Percentiles rank a stretch among this genome's conserved stretches.
phyloP scores from a whole-genome alignment of 805 yeast genomes.

The Wickerhamiella qilinensis region DNA sequence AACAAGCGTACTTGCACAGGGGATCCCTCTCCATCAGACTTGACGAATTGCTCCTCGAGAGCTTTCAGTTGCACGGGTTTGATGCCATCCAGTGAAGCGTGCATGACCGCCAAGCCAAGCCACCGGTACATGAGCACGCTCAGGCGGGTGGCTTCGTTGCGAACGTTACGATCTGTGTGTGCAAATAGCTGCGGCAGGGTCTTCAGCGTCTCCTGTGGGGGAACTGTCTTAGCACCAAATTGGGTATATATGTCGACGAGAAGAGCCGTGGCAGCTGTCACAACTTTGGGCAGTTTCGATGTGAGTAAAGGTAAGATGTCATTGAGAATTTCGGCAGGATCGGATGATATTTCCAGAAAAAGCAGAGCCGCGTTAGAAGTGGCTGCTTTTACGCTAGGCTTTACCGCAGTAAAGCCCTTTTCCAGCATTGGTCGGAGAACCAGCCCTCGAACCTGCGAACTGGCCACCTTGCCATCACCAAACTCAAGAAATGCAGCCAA shows the following conservation, averaged over 20 bases:
- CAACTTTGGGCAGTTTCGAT: conserved; percentile 57
- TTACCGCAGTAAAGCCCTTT: conserved; percentile 61
- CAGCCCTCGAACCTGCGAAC: conserved; percentile 21
- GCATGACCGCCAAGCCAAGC: conserved; percentile 49
- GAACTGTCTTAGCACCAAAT: conserved; percentile 48
- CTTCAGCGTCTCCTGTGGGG: conserved; percentile 42
- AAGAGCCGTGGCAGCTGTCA: conserved; percentile 48
- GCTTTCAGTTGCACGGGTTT: conserved; percentile 91
- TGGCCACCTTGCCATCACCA: conserved; percentile 40
- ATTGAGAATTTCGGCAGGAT: conserved; percentile 38
- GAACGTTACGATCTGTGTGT: conserved; percentile 75
- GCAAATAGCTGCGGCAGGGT: conserved; percentile 52
- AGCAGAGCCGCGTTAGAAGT: conserved; percentile 45
- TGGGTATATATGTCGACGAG: conserved; percentile 36
- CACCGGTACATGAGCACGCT: conserved; percentile 57
- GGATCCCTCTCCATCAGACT: conserved; percentile 22
- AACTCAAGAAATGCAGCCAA: conserved; percentile 37
- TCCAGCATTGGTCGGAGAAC: conserved; percentile 39
- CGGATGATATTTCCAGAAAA: conserved; percentile 50
- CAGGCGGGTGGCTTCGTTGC: conserved; percentile 58
- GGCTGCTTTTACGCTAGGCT: conserved; percentile 56
- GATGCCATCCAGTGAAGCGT: conserved; percentile 34
- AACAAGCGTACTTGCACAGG: conserved; percentile 1
- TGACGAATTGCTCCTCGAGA: conserved; percentile 49
- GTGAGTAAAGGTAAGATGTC: conserved; percentile 43